phyloP scores from a whole-genome alignment of 352 stramenopile genomes.

The Globisporangium recalcitrans region DNA sequence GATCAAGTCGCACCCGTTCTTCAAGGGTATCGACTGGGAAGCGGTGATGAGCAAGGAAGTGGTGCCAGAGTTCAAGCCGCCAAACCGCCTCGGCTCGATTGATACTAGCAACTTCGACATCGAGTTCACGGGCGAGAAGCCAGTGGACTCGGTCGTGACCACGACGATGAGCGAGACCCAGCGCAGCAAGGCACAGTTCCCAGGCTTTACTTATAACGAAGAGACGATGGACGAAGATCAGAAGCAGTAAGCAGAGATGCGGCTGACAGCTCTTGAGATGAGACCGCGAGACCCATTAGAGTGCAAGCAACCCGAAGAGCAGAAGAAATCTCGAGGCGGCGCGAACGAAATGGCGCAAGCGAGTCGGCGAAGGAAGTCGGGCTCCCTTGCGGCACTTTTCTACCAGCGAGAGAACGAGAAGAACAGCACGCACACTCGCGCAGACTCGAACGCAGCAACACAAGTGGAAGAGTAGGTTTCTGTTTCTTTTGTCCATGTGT shows the following conservation, averaged over 20 bases:
- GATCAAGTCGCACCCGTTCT: constrained; percentile 92
- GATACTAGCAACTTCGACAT: constrained; percentile 94
- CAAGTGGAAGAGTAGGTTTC: constrained; percentile 12
- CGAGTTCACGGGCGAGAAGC: constrained; percentile 91
- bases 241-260: constrained; percentile 53
- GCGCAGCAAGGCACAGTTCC: constrained; percentile 88
- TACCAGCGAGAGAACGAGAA: constrained; percentile 9
- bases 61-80: constrained; percentile 89
- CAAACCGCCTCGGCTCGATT: constrained; percentile 82
- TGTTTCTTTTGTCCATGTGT: constrained; percentile 18
- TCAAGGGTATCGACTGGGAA: constrained; percentile 91
- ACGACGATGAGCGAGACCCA: constrained; percentile 88
- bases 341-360: neutral
- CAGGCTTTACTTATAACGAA: constrained; percentile 88
- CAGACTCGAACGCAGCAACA: neutral
- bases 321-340: constrained; percentile 1
- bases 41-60: constrained; percentile 85
- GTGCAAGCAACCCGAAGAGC: neutral
- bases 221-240: constrained; percentile 85
- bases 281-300: constrained; percentile 8
- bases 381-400: neutral
- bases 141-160: constrained; percentile 88
- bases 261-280: constrained; percentile 8
- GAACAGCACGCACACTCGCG: neutral
- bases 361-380: constrained; percentile 3